Base-by-base conservation (phyloP, 2,329 filamentous ascomycete species). In the Aureobasidium sp. region DNA sequence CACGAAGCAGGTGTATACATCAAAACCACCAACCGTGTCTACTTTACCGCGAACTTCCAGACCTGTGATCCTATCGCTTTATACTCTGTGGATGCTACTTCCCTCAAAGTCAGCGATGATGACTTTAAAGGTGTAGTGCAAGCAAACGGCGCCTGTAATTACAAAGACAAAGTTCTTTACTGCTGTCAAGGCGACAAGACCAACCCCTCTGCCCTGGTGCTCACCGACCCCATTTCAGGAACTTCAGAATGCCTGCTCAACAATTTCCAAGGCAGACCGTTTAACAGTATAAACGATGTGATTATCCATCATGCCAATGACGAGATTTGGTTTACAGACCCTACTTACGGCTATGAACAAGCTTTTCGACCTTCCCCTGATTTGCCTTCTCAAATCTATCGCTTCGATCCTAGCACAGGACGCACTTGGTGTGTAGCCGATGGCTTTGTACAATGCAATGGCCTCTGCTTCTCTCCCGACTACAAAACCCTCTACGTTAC, bases 291-390 rank as follows among this genome's bases (percentile, higher is more conserved):
- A 4, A 85, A 85, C 65, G 83, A 86, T 60, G 75, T 81, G 0
- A 74, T 76, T 1, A 69, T 83, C 58, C 78, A 85, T 65, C 83
- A 34, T 69, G 71, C 11, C 16, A 84, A 80, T 62, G 77, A 78
- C n/a, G 78, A 83, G 29, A 73, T 87, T 16, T 87, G 85, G 74
- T 86, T 87, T 66, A 87, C 84, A 1, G 84, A 87, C 62, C 80
- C 82, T 0, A 76, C 79, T 8, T 87, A 87, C 65, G 85, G 83
- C 3, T 81, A 77, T 63, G 75, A 81, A 45, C 84, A 86, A 67
- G 76, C 81, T 27, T 86, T 86, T 66, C 77, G 84, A 0, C 80
- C 80, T 0, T 65, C 69, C 6, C 83, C 83, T 0, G 78, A 78
- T 0, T 68, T 86, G 13, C 81, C 76, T 5, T 81, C 80, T 62